Conservation (phyloP, 1,284 basidiomycete species). For the Dichomitus squalens region DNA sequence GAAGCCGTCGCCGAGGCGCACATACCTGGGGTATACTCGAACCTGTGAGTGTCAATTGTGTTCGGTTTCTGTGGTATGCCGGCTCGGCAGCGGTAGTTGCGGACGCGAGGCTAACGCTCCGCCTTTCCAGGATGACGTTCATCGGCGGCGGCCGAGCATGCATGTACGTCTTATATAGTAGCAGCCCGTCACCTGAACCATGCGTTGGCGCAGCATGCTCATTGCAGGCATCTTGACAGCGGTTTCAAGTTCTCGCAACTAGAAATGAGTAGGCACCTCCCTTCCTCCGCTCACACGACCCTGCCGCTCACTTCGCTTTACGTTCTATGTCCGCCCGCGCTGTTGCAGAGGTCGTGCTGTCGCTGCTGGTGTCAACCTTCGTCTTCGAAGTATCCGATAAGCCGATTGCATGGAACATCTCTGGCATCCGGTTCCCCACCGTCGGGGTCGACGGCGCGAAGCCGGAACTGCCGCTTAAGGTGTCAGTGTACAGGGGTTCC, state of each 20-base stretch:
- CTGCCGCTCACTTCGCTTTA: not conserved
- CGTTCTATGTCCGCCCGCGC: not conserved
- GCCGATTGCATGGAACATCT: slow-evolving; percentile 24
- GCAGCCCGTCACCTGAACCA: too few species aligned
- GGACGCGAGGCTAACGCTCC: too few species aligned
- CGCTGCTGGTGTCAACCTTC: slow-evolving; percentile 17
- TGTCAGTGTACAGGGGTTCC: slow-evolving; percentile 10
- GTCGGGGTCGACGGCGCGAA: slow-evolving; percentile 20
- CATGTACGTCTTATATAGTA: slow-evolving; percentile 33
- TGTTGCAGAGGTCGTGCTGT: slow-evolving; percentile 19
- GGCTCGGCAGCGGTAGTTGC: not conserved
- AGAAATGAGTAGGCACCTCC: slow-evolving; percentile 31
- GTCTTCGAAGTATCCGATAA: slow-evolving; percentile 20
- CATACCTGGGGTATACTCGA: slow-evolving; percentile 32
- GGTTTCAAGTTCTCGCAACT: slow-evolving; percentile 36
- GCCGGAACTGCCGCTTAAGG: slow-evolving; percentile 22
- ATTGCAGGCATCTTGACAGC: slow-evolving; percentile 11
- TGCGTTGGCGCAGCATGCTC: too few species aligned
- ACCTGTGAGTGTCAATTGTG: slow-evolving; percentile 23
- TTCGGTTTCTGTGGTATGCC: not conserved
- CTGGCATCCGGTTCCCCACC: slow-evolving; percentile 24
- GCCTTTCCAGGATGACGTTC: slow-evolving; percentile 38
- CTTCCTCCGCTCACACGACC: not conserved
- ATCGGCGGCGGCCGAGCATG: slow-evolving; percentile 33
- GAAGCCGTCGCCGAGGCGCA: slow-evolving; percentile 23